Conservation (phyloP, 2,329 filamentous ascomycete genomes). For the Ustilaginoidea virens region DNA sequence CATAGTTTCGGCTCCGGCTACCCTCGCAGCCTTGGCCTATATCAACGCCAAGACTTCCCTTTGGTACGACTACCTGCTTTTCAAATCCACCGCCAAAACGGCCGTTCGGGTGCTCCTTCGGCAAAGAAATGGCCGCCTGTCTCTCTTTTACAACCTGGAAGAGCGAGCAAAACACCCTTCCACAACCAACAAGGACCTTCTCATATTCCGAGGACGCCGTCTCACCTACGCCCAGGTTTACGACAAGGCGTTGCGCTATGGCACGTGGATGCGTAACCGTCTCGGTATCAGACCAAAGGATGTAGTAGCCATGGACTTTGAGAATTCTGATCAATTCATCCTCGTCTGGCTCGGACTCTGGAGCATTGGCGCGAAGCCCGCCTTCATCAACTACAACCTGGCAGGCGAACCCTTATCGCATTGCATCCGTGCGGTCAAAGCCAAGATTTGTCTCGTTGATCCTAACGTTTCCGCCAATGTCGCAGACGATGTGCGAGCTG, state of each 20-base stretch:
- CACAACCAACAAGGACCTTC: constrained; percentile 37
- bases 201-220: constrained; percentile 51
- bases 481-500: constrained; percentile 37
- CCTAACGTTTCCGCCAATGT: constrained; percentile 38
- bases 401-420: constrained; percentile 55
- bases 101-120: constrained; percentile 26
- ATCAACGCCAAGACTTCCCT: constrained; percentile 56
- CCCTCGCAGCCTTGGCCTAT: constrained; percentile 56
- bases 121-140: constrained; percentile 45
- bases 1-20: constrained; percentile 40
- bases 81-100: constrained; percentile 37
- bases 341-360: constrained; percentile 66
- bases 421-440: constrained; percentile 53
- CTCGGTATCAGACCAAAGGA: constrained; percentile 53
- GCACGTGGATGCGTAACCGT: constrained; percentile 53
- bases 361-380: constrained; percentile 69
- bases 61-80: constrained; percentile 47
- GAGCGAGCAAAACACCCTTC: constrained; percentile 36
- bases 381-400: constrained; percentile 81
- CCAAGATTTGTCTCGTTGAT: constrained; percentile 57
- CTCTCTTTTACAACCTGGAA: constrained; percentile 64
- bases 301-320: constrained; percentile 66
- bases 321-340: constrained; percentile 66
- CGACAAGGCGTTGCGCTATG: constrained; percentile 54
- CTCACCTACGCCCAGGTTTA: constrained; percentile 70